Evolutionary conservation across 2,329 filamentous ascomycete species (phyloP), one percentile per base, ranked within the genome.

Genomic region (Moelleriella libera): DNA sequence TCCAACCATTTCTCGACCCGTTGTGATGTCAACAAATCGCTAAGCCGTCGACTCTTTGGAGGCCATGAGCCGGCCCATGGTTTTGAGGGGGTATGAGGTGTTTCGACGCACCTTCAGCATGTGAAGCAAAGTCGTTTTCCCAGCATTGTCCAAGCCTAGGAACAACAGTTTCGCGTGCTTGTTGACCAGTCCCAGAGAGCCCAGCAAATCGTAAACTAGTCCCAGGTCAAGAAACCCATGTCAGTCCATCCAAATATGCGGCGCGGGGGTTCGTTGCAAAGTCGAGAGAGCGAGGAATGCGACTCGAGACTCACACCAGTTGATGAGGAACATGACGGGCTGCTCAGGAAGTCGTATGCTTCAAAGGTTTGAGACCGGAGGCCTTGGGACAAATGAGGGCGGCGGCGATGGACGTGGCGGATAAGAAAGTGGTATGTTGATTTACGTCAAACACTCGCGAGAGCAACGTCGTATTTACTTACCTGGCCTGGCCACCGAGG

Each of bases 111-210:
- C 85, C 85, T 95, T 95, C 68, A 95, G 69, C 88, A 95, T 94
- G 70, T 95, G 88, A 63, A 95, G 72, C 58, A 95, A 74, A 43
- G 88, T 94, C 47, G 88, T 95, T 76, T 95, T 94, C 69, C 88
- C 88, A 46, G 88, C 88, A 71, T 94, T 94, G 67, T 94, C 88
- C 52, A 95, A 82, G 58, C 88, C 88, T 54, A 95, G 80, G 72
- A 95, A 94, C 50, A 94, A 78, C 50, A 95, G 79, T 78, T 95
- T 95, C 61, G 88, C 88, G 68, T 94, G 87, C 78, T 95, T 95
- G 80, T 95, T 95, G 56, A 90, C 75, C 61, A 95, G 76, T 59
- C 88, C 88, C 53, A 95, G 77, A 55, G 81, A 86, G 60, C 88
- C 85, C 60, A 95, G 80, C 59, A 94, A 73, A 72, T 94, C 87